Evolutionary conservation across 176 grass and related monocot species (phyloP), one percentile per base, ranked within the genome.

Genomic region (Leersia perrieri): DNA sequence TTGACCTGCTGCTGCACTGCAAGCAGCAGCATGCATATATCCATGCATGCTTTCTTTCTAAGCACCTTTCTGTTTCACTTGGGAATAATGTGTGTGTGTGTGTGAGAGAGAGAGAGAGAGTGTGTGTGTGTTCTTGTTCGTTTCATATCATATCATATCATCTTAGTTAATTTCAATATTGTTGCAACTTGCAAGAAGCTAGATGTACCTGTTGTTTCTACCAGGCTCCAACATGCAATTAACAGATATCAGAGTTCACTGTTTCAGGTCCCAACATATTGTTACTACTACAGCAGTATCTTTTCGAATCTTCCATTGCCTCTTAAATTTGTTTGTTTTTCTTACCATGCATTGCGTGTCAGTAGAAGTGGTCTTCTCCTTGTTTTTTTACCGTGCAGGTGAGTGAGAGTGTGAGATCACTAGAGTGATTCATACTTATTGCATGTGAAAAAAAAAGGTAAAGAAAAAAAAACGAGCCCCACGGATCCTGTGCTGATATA

Each of bases 31-130:
- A 41, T n/a, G n/a, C n/a, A n/a, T n/a, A n/a, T n/a, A n/a, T n/a
- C n/a, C n/a, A 44, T 33, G 32, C 70, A 82, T 76, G 85, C 53
- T 40, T 87, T 79, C 66, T 60, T 22, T 64, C 51, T n/a, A n/a
- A n/a, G 51, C 51, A 22, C 65, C 36, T 77, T 67, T 74, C 77
- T 53, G 63, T 80, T 86, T 80, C 14, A 80, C 60, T 23, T 29
- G 84, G 71, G 66, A 82, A 77, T 77, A 87, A 77, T 33, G 57
- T 65, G 42, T 65, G 41, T 20, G 51, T 55, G 51, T 22, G 51
- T 55, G 22, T n/a, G n/a, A n/a, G n/a, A n/a, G n/a, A n/a, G n/a
- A n/a, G n/a, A n/a, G n/a, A n/a, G n/a, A n/a, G n/a, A n/a, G n/a
- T n/a, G n/a, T 55, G 51, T n/a, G 20, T 55, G 20, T 58, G 22